Base-by-base conservation (phyloP, 2,329 filamentous ascomycete species). In the Hypoxylon rubiginosum region DNA sequence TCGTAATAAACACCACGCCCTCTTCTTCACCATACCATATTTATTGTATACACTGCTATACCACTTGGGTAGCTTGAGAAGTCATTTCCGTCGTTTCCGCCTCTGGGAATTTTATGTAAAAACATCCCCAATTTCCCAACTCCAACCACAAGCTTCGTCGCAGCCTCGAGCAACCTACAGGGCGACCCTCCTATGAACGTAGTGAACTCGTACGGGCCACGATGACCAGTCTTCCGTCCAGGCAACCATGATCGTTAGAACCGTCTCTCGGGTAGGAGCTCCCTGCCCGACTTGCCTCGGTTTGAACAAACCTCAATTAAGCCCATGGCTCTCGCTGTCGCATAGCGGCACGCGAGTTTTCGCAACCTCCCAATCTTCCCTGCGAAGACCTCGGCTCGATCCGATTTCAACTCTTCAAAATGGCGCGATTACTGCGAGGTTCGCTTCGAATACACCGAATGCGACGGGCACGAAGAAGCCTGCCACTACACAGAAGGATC, bases 401-500 rank as follows among this genome's bases (percentile, higher is more conserved):
- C 58, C 58, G 10, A 55, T 13, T n/a, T n/a, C 65, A 9, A 17
- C 57, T 6, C 32, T 43, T 24, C 67, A 68, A 21, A 19, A 64
- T 51, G 61, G 48, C 9, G 39, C 60, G 10, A 62, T 62, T 15
- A 54, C 24, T 39, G 64, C 67, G 9, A 58, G 62, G 7, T 74
- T 72, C 28, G 39, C 26, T 15, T 56, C 36, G 19, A 45, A 28
- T 19, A 58, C 28, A 45, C 50, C 50, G 50, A 50, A 10, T 19
- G 26, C 26, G 26, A 28, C 28, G 21, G 17, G 57, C 36, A 58
- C 73, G 50, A 51, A 72, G 58, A 72, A 73, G 59, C 70, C 66
- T 1, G 32, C n/a, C 13, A 50, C 55, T 26, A 54, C 62, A 11
- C 72, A 58, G 63, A 75, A 74, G 66, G 89, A 90, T 72, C 84